Evolutionary conservation across 2,329 filamentous ascomycete genomes (phyloP), one percentile per base, ranked within the genome.

Genomic region (Neofusicoccum sp.): DNA sequence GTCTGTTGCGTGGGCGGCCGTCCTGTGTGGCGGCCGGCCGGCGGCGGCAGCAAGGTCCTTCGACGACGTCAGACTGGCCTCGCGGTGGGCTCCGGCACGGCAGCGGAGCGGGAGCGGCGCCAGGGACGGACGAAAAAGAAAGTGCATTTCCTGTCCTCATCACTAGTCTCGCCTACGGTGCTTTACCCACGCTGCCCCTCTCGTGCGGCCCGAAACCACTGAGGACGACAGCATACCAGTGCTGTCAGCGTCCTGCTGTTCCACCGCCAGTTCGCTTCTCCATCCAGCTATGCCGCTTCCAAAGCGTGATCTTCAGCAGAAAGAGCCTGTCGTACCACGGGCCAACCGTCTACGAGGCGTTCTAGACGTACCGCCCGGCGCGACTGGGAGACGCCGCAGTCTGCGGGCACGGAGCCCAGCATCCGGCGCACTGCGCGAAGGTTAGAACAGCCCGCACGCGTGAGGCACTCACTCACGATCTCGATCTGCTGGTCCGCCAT

Each of bases 121-220:
- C 54, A 47, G 41, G 39, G 7, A 58, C 6, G 39, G 39, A 44
- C n/a, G 41, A 45, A 58, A 45, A 58, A 45, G 41, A 37, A 44
- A 31, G 41, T 36, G 41, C 41, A 45, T 36, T 58, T 36, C 54
- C 45, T 39, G 54, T 58, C 54, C 54, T 58, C 54, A 45, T 45
- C 54, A 58, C 54, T 58, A 58, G 54, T 43, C 54, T 58, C 54
- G 54, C 54, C 54, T 58, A 58, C 54, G 54, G 39, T 58, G 54
- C 54, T 58, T 58, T 58, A 58, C 54, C 54, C 54, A 58, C 54
- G 54, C 45, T 58, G 54, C 54, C 54, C 54, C 54, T 58, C 54
- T 43, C 45, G 29, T 58, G 54, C 54, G 54, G 54, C 54, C 54
- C 54, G 54, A 58, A 58, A 58, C 33, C 54, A 58, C 54, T 36